Percentiles rank a stretch among this genome's conserved stretches.
Evolutionary conservation across 805 yeast genomes (phyloP).

Genomic region (Ogataea neopini): DNA sequence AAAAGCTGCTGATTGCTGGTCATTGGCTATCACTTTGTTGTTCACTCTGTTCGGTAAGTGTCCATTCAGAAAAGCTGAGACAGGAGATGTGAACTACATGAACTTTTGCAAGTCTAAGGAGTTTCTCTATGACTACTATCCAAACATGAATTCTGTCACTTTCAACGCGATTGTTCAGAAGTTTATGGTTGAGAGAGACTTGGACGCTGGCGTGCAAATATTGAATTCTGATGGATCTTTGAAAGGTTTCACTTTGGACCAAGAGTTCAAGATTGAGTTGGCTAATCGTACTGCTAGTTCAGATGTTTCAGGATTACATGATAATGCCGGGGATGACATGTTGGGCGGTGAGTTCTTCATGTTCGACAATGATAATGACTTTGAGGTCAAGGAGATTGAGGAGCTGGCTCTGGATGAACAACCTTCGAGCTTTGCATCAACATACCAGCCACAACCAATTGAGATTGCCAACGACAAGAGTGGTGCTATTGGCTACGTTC

Average conservation of each 20-base stretch:
- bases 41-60: constrained; percentile 53
- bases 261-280: constrained; percentile 38
- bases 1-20: constrained; percentile 54
- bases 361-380: constrained; percentile 38
- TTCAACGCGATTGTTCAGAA: constrained; percentile 42
- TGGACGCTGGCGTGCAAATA: constrained; percentile 35
- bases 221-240: constrained; percentile 30
- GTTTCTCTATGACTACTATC: constrained; percentile 50
- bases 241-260: constrained; percentile 48
- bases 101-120: constrained; percentile 43
- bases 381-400: constrained; percentile 21
- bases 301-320: constrained; percentile 8
- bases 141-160: constrained; percentile 44
- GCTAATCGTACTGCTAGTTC: constrained; percentile 13
- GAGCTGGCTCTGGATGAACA: constrained; percentile 19
- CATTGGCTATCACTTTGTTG: constrained; percentile 51
- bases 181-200: constrained; percentile 43
- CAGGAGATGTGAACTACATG: constrained; percentile 44
- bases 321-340: constrained; percentile 11
- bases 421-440: constrained; percentile 9
- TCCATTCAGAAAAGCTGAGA: constrained; percentile 47
- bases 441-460: constrained; percentile 13
- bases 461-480: constrained; percentile 9
- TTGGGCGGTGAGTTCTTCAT: constrained; percentile 35
- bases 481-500: neutral